Conservation (phyloP, 768 basidiomycete species). For the Boletus subparvulus region DNA sequence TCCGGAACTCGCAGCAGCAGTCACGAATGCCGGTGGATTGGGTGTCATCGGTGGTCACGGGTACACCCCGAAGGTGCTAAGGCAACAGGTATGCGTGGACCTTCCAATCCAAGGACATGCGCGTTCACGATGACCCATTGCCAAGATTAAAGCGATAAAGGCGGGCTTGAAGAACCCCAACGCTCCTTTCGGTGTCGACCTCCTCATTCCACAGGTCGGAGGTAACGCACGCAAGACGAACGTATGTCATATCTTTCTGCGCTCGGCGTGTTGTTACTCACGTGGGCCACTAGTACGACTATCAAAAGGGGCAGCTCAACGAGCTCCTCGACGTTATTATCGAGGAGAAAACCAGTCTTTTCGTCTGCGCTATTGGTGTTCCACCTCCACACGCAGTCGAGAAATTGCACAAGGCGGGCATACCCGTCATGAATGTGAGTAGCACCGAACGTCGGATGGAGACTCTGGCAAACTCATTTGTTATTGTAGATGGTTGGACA, state of each 20-base stretch:
- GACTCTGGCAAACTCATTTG: not conserved
- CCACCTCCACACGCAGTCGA: conserved; percentile 82
- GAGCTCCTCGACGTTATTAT: conserved; percentile 90
- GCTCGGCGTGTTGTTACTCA: not conserved
- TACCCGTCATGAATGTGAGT: conserved; percentile 81
- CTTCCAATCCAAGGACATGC: not conserved
- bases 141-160: conserved; percentile 72
- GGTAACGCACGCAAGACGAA: conserved; percentile 90
- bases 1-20: conserved; percentile 88
- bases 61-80: conserved; percentile 79
- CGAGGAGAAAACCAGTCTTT: conserved; percentile 83
- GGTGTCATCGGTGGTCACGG: conserved; percentile 92
- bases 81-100: conserved; percentile 59
- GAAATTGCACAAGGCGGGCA: conserved; percentile 77
- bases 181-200: conserved; percentile 87
- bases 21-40: conserved; percentile 90
- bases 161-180: conserved; percentile 68
- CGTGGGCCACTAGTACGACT: conserved; percentile 59
- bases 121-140: conserved; percentile 6
- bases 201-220: conserved; percentile 85
- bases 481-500: conserved; percentile 79
- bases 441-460: not conserved
- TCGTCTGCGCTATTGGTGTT: conserved; percentile 89
- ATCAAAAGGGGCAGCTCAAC: conserved; percentile 82
- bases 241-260: conserved; percentile 39